Conservation (phyloP, 2,329 filamentous ascomycete genomes). For the Fusarium sterilihyphosum region DNA sequence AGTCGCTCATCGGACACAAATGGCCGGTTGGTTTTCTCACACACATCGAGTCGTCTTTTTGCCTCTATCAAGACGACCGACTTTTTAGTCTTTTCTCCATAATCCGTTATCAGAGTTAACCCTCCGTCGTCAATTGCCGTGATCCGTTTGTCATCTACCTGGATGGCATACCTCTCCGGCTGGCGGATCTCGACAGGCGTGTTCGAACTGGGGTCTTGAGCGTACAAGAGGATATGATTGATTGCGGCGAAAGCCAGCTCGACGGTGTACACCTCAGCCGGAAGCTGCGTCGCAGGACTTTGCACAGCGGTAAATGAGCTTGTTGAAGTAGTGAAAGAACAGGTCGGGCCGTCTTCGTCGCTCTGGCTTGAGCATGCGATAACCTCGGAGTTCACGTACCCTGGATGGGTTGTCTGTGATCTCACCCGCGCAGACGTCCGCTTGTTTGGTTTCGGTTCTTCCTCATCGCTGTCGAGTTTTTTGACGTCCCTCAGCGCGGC, state of each 20-base stretch:
- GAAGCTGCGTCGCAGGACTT: neutral
- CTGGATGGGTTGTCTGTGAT: neutral
- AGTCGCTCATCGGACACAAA: neutral
- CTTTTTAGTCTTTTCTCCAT: neutral
- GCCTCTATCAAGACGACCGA: neutral
- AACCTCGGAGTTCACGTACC: neutral
- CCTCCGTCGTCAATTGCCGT: neutral
- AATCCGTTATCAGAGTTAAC: neutral
- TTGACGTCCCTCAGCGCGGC: neutral
- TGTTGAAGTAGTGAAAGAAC: neutral
- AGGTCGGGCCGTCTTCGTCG: neutral
- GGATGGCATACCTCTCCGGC: accelerated
- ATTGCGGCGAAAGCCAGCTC: neutral
- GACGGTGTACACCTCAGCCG: neutral
- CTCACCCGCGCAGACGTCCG: neutral
- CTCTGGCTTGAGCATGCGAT: neutral
- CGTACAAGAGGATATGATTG: neutral
- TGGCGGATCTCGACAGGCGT: neutral
- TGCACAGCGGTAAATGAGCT: neutral
- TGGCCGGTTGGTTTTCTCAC: accelerated
- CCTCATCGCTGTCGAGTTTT: neutral
- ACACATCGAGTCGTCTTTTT: neutral
- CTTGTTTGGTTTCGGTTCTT: neutral
- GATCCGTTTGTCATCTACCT: neutral
- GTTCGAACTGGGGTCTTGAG: neutral